Conservation (phyloP, 1,139 yeast genomes). For the Yamadazyma diddensiae region DNA sequence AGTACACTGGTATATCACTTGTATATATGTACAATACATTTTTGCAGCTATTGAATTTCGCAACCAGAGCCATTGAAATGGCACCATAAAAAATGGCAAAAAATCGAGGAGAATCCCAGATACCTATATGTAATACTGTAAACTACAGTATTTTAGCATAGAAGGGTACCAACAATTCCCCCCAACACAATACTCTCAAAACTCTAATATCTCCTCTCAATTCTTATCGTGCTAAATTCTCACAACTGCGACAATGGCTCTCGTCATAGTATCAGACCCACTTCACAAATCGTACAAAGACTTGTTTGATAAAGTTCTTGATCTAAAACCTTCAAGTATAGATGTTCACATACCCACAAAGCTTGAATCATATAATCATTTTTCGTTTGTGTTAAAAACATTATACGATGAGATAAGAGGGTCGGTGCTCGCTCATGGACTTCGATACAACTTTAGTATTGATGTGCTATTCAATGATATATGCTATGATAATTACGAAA, state of each 20-base stretch:
- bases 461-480: conserved; percentile 28
- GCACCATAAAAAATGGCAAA: no score
- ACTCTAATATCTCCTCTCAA: no score
- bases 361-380: conserved; percentile 18
- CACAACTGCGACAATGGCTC: conserved; percentile 7
- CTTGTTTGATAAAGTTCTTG: conserved; percentile 19
- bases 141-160: no score
- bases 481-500: conserved; percentile 2
- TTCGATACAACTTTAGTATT: conserved; percentile 28
- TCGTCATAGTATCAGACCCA: conserved; percentile 24
- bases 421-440: conserved; percentile 18
- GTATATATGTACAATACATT: no score
- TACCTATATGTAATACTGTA: no score
- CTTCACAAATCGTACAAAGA: conserved; percentile 20
- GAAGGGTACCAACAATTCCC: no score
- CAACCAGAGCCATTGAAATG: no score
- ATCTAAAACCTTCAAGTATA: conserved; percentile 11
- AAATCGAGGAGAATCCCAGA: no score
- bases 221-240: no score
- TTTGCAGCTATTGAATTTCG: no score
- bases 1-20: no score
- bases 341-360: conserved; percentile 23
- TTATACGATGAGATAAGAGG: conserved; percentile 26
- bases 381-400: conserved; percentile 26
- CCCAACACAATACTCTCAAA: no score